phyloP scores from a whole-genome alignment of 768 basidiomycete genomes.

The Peribolospora baueri region DNA sequence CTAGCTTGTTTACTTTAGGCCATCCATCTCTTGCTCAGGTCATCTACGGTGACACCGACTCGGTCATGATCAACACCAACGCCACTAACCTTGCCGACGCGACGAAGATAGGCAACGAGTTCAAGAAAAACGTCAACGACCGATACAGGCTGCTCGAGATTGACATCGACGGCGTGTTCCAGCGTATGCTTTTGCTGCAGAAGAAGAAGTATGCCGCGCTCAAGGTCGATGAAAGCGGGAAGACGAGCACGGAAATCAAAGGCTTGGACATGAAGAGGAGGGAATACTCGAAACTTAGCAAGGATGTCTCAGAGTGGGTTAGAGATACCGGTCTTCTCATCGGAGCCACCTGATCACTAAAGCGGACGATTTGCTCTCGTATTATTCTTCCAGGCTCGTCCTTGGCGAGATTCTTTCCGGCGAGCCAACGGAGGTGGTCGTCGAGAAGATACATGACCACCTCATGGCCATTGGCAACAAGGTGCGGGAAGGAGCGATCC shows the following conservation, averaged over 20 bases:
- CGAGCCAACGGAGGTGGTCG: constrained; percentile 64
- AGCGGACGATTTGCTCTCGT: neutral
- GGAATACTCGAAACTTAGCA: constrained; percentile 80
- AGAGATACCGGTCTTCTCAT: neutral
- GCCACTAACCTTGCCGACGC: constrained; percentile 70
- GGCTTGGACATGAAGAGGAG: constrained; percentile 97
- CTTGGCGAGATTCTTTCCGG: constrained; percentile 77
- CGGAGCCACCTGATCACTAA: neutral
- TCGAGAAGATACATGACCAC: constrained; percentile 82
- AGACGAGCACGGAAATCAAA: constrained; percentile 64
- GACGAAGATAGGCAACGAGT: constrained; percentile 63
- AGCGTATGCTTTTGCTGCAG: constrained; percentile 70
- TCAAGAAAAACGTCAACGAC: constrained; percentile 93
- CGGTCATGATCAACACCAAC: constrained; percentile 92
- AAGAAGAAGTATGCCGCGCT: constrained; percentile 99
- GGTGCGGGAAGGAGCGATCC: constrained; percentile 49
- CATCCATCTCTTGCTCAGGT: constrained; percentile 31
- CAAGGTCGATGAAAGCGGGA: constrained; percentile 54
- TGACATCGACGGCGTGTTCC: constrained; percentile 81
- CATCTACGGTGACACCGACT: constrained; percentile 96
- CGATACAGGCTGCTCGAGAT: constrained; percentile 88
- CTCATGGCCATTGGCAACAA: constrained; percentile 48
- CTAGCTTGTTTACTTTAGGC: neutral
- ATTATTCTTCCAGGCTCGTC: constrained; percentile 38
- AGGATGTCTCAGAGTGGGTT: constrained; percentile 70